A percentile compares a stretch with the other conserved stretches of the same genome.
Conservation (phyloP, 1,139 yeast species). For the Petasospora rhodanensis region DNA sequence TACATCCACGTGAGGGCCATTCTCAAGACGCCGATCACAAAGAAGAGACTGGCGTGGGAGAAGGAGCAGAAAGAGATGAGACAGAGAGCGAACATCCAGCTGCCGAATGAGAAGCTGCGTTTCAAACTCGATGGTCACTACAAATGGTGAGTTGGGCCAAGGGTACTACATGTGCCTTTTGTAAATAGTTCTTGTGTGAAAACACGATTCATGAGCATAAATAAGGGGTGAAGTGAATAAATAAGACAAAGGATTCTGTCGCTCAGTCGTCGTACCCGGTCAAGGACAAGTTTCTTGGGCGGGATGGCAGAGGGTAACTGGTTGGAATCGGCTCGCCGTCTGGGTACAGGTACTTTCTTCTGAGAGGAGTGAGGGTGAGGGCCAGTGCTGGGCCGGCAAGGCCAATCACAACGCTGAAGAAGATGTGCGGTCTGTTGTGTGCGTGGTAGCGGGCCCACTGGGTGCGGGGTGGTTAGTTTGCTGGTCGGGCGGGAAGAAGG, state of each 20-base stretch:
- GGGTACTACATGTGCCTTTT: background rate
- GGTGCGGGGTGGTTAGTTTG: background rate
- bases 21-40: conserved; percentile 59
- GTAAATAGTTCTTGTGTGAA: too few relatives aligned
- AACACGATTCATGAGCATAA: too few relatives aligned
- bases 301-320: conserved; percentile 61
- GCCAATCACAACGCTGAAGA: conserved; percentile 66
- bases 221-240: conserved; percentile 1
- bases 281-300: conserved; percentile 46
- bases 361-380: conserved; percentile 58
- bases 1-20: conserved; percentile 79
- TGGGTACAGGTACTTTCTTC: conserved; percentile 62
- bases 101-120: conserved; percentile 39
- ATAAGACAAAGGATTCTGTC: background rate
- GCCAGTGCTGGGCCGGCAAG: conserved; percentile 61
- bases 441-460: conserved; percentile 80
- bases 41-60: conserved; percentile 58
- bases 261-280: conserved; percentile 50
- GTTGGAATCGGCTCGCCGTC: conserved; percentile 69
- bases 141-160: conserved; percentile 50
- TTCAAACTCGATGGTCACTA: conserved; percentile 44
- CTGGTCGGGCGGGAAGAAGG: background rate
- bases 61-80: conserved; percentile 37
- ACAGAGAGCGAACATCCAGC: conserved; percentile 44
- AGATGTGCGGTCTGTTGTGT: conserved; percentile 74